phyloP scores from a whole-genome alignment of 2,329 filamentous ascomycete species.

The Verticillium klebahnii region DNA sequence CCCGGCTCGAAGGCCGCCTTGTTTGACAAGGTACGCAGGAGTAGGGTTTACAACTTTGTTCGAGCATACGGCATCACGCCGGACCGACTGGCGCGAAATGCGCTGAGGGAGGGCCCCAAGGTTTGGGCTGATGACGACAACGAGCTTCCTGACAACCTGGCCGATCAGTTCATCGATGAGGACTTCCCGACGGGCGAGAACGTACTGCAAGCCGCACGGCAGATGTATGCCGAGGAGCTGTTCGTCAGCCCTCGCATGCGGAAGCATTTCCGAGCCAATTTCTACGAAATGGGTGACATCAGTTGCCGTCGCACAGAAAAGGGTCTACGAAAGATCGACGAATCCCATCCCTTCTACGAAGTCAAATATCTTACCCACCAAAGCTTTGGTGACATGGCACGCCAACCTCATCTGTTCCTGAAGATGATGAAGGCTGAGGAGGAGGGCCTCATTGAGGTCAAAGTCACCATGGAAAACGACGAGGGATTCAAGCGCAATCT shows the following conservation, averaged over 20 bases:
- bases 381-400: conserved; percentile 74
- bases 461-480: conserved; percentile 70
- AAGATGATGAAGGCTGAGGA: conserved; percentile 98
- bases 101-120: conserved; percentile 70
- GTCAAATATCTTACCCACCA: conserved; percentile 95
- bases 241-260: conserved; percentile 84
- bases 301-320: conserved; percentile 92
- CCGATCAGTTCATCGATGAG: conserved; percentile 69
- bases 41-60: conserved; percentile 77
- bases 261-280: conserved; percentile 76
- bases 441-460: conserved; percentile 85
- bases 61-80: conserved; percentile 86
- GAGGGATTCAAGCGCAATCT: conserved; percentile 72
- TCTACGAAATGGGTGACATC: conserved; percentile 78
- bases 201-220: conserved; percentile 73
- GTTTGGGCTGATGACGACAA: conserved; percentile 80
- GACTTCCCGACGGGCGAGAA: conserved; percentile 72
- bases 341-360: conserved; percentile 94
- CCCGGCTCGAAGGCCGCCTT: conserved; percentile 77
- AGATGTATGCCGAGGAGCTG: conserved; percentile 89
- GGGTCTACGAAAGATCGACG: conserved; percentile 86
- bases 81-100: conserved; percentile 84
- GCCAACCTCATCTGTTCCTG: conserved; percentile 82
- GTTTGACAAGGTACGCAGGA: conserved; percentile 79
- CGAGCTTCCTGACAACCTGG: conserved; percentile 78